Evolutionary conservation across 305 asterid species (phyloP).

Genomic region (Ilex paraguariensis): DNA sequence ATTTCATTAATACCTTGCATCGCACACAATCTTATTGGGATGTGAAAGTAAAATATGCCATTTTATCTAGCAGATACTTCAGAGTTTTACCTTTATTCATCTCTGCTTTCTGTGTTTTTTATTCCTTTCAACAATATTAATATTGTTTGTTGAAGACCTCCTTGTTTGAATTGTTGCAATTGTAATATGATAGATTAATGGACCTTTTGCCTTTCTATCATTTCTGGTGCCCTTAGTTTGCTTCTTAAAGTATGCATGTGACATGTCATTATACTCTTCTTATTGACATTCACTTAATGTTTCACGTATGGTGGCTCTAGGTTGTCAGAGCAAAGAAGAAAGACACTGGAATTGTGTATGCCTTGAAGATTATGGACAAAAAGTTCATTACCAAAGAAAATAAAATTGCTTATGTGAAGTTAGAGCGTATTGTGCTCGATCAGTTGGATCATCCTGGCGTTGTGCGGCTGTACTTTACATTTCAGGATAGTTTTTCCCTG

Average conservation of each 20-base stretch:
- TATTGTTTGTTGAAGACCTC: not conserved
- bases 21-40: no score
- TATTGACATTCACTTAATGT: not conserved
- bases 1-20: no score
- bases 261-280: not conserved
- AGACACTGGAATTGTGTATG: slow-evolving; percentile 81
- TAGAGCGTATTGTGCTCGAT: slow-evolving; percentile 96
- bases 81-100: no score
- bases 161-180: not conserved
- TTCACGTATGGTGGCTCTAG: slow-evolving; percentile 31
- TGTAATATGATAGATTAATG: not conserved
- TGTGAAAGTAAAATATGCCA: no score
- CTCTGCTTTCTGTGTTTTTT: no score
- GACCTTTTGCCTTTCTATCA: no score
- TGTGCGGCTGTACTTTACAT: slow-evolving; percentile 79
- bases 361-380: slow-evolving; percentile 99
- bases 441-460: slow-evolving; percentile 99
- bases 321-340: slow-evolving; percentile 98
- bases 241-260: not conserved
- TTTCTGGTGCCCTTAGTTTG: no score
- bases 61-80: no score
- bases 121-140: not conserved
- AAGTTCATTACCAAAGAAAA: slow-evolving; percentile 97
- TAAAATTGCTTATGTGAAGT: slow-evolving; percentile 94
- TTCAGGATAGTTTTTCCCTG: slow-evolving; percentile 90